Evolutionary conservation across 2,329 filamentous ascomycete genomes (phyloP).

Genomic region (Colletotrichum cereale): DNA sequence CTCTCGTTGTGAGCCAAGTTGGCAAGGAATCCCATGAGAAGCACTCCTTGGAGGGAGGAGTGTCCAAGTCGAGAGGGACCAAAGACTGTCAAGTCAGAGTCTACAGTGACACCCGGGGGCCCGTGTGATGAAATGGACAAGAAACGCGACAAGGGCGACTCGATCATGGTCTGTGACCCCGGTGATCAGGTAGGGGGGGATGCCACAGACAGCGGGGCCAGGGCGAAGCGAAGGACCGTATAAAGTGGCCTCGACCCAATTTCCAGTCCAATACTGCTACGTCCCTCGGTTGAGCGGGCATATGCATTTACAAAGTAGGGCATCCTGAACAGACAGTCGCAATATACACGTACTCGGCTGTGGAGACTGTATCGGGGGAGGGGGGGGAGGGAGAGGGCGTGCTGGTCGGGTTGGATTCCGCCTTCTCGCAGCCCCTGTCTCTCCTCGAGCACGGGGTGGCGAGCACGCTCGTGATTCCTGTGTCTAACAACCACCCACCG

Average conservation of each 20-base stretch:
- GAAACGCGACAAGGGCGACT: not conserved
- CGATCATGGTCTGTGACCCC: not conserved
- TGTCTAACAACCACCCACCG: not conserved
- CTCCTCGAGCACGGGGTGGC: not conserved
- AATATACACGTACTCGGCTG: not conserved
- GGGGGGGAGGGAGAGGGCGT: no score
- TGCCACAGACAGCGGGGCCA: not conserved
- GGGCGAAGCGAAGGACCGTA: not conserved
- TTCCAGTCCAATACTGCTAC: not conserved
- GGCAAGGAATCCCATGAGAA: constrained; percentile 9
- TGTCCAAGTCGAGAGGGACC: constrained; percentile 4
- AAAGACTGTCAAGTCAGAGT: not conserved
- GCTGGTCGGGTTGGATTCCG: not conserved
- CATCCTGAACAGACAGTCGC: not conserved
- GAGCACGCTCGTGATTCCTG: no score
- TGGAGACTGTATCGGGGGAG: not conserved
- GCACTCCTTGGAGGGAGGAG: constrained; percentile 7
- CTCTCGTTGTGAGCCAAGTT: not conserved
- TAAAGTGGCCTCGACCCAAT: not conserved
- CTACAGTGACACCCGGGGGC: not conserved
- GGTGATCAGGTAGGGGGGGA: not conserved
- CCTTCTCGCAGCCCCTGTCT: not conserved
- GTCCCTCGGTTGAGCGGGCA: not conserved
- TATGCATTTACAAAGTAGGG: no score
- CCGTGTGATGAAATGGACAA: not conserved